Conservation (phyloP, 2,329 filamentous ascomycete species). For the Fusarium veterinarium region DNA sequence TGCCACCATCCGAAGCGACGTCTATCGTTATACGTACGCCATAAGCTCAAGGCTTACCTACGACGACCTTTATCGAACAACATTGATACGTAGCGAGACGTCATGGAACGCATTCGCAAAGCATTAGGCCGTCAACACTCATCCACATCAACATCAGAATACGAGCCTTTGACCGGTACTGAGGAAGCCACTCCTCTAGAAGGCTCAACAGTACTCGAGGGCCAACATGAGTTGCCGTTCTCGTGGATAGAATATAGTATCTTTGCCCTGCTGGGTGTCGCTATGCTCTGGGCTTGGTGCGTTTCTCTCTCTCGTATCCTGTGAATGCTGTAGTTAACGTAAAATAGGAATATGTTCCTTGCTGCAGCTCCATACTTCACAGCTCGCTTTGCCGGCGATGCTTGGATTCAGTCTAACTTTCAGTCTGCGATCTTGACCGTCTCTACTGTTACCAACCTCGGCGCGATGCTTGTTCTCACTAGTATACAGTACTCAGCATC, state of each 20-base stretch:
- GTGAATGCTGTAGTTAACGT: slow-evolving; percentile 10
- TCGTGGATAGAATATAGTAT: slow-evolving; percentile 89
- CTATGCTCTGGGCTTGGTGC: slow-evolving; percentile 98
- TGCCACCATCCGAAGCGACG: not conserved
- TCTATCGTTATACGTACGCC: not conserved
- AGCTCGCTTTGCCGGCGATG: slow-evolving; percentile 76
- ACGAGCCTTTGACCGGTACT: slow-evolving; percentile 47
- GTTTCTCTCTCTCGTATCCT: slow-evolving; percentile 37
- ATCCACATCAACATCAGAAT: slow-evolving; percentile 45
- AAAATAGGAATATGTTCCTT: slow-evolving; percentile 93
- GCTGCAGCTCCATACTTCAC: slow-evolving; percentile 95
- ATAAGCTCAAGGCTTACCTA: not conserved
- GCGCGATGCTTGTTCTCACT: slow-evolving; percentile 79
- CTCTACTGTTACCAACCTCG: slow-evolving; percentile 85
- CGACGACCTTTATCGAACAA: not conserved
- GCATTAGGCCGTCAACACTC: slow-evolving; percentile 39
- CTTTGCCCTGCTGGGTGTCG: slow-evolving; percentile 86
- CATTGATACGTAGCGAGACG: not conserved
- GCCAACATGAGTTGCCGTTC: slow-evolving; percentile 66
- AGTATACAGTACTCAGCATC: slow-evolving; percentile 84
- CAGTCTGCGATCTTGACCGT: slow-evolving; percentile 90
- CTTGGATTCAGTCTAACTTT: slow-evolving; percentile 82
- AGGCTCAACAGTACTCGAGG: slow-evolving; percentile 45
- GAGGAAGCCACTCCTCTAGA: slow-evolving; percentile 46
- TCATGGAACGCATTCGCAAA: slow-evolving; percentile 46